Evolutionary conservation across 208 protist genomes (phyloP), one percentile per base, ranked within the genome.

Genomic region (Acanthamoeba triangularis): DNA sequence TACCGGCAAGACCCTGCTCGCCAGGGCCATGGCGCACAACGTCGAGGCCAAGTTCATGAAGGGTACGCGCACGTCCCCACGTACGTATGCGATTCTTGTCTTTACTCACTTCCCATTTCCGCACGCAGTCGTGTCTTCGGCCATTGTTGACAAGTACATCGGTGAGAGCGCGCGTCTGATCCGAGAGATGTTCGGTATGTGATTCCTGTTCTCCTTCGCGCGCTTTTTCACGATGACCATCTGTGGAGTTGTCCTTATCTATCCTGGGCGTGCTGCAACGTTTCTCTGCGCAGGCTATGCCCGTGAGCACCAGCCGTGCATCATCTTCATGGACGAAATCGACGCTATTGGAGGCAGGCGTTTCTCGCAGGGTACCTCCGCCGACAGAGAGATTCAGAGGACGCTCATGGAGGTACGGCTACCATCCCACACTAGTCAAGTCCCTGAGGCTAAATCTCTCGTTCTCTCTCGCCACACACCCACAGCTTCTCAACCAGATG

Each of bases 241-340:
- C n/a, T 0, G 49, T 54, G 49, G 49, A 8, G 37, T 3, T 54
- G 37, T 41, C 0, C 13, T 11, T 8, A 18, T 8, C 8, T 44
- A 20, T 78, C 35, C 10, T 52, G 28, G 28, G 16, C 3, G 18
- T 72, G 18, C 37, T 41, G 3, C 37, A 1, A 3, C 37, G 37
- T 95, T 69, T 0, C 25, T 41, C 87, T 95, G n/a, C 41, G 25
- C 49, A 96, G 96, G 96, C 8, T 98, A 98, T 91, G 98, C 98
- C 1, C 97, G 98, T 14, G 99, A 99, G 67, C 99, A 99, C 97
- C 97, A 99, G 98, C 99, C 99, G 20, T 99, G 99, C 97, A 99
- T 99, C 94, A 99, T 99, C 94, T 99, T 99, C 96, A 99, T 99
- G 98, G 99, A 99, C 97, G 99, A 99, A 97, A 99, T 99, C 90